Evolutionary conservation across 768 basidiomycete species (phyloP), one percentile per base, ranked within the genome.

Genomic region (Sutorius australiensis): DNA sequence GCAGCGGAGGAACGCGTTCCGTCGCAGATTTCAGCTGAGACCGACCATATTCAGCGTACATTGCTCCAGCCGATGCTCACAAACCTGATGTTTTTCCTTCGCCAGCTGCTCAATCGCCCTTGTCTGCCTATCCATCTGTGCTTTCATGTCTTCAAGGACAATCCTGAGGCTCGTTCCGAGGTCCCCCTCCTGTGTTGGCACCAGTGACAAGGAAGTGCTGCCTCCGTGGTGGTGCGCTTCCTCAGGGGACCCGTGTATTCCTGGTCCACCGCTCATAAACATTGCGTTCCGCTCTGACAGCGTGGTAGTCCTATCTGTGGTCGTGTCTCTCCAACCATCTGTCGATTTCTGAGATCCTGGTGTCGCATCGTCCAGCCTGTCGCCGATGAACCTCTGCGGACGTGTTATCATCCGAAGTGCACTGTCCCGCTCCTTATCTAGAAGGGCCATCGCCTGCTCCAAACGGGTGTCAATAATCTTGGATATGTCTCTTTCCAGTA

Each of bases 71-170:
- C 24, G 32, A 28, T 32, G 17, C 28, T 34, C 48, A 64, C 53
- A 33, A 57, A 78, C 80, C 73, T 76, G 73, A 41, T 67, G 66
- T 54, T 81, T 81, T 58, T 82, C 80, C 56, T 74, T 75, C 13
- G 68, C 64, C 30, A 81, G 57, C 48, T 62, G 52, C 44, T 77
- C 70, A 9, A 81, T 70, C 16, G 74, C 72, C 43, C 69, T 63
- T 7, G 74, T 72, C 62, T 81, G 80, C 61, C 75, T 67, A 46
- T 80, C 75, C 58, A 81, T 75, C 61, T 79, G 74, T 56, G 63
- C 58, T 62, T 76, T 78, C 76, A 81, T 74, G 53, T 74, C 70
- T 48, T 65, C 69, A 30, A 81, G 70, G 55, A 75, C 68, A 24
- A 70, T 60, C 49, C 66, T 69, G 24, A 73, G 48, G 30, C 58